Base-by-base conservation (phyloP, 768 basidiomycete species). In the Lactarius psammicola region DNA sequence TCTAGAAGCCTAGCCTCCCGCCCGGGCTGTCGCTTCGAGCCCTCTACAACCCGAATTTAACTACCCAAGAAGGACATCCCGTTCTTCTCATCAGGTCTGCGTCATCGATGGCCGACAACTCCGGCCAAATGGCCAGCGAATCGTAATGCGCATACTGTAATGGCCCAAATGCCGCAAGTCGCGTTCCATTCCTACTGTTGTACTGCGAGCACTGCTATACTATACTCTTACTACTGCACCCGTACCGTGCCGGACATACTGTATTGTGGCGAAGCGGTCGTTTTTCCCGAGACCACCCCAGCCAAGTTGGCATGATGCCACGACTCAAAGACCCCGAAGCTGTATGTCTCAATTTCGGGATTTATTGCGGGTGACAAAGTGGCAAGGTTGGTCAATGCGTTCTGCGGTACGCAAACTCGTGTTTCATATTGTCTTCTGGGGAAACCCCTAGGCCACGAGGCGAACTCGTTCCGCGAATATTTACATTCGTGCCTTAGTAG, bases 111-210 rank as follows among this genome's bases (percentile, higher is more conserved):
- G 44, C n/a, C 6, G n/a, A 11, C 44, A n/a, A n/a, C 10, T 23
- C 44, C n/a, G n/a, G n/a, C n/a, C n/a, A n/a, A n/a, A 46, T 9
- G 9, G n/a, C 44, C 44, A 46, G 17, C 40, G 40, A 17, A 40
- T 40, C 40, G 40, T 18, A 15, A 40, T 40, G 38, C 18, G 42
- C 42, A 15, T n/a, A 15, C n/a, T n/a, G n/a, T 18, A 20, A 44
- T 44, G 20, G n/a, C 44, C n/a, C n/a, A 46, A 11, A 46, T n/a
- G 44, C 44, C 44, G 44, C 44, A 46, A n/a, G 44, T 46, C n/a
- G n/a, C 44, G n/a, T 46, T 46, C n/a, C 44, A 46, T 46, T 46
- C 44, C 44, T 46, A 23, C 44, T 46, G 44, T 46, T 46, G 44
- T 46, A 46, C 44, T 23, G 44, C 11, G 17, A 23, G 44, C 44